Evolutionary conservation across 768 basidiomycete species (phyloP).

Genomic region (Coprinopsis marcescibilis): DNA sequence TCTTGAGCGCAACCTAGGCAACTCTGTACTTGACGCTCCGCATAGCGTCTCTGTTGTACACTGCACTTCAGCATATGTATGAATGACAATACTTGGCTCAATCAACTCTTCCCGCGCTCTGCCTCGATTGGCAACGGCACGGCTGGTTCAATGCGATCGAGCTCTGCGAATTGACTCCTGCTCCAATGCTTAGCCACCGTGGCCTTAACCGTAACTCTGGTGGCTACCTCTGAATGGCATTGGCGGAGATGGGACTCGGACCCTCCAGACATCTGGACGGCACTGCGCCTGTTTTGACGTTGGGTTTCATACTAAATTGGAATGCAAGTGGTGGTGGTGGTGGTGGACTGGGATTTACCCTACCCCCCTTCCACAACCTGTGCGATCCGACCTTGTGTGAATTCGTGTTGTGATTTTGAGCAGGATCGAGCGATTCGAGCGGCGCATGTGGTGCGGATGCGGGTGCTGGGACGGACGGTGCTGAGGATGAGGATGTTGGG

Average conservation of each 20-base stretch:
- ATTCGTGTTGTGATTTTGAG: conserved; percentile 9
- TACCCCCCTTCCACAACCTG: conserved; percentile 6
- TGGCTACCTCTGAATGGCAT: too few relatives aligned
- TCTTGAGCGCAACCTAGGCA: too few relatives aligned
- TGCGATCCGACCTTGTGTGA: neutral
- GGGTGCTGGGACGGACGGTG: too few relatives aligned
- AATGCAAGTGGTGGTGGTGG: neutral
- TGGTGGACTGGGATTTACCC: neutral
- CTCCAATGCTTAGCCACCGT: neutral
- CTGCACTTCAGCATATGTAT: too few relatives aligned
- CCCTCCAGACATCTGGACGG: too few relatives aligned
- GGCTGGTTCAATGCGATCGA: neutral
- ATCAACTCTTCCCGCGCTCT: conserved; percentile 7
- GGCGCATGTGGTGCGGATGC: neutral
- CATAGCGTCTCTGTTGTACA: too few relatives aligned
- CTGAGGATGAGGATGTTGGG: neutral
- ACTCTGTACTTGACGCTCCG: too few relatives aligned
- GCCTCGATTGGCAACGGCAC: neutral
- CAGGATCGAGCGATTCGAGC: neutral
- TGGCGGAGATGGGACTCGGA: neutral
- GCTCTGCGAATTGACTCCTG: neutral
- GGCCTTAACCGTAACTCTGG: conserved; percentile 3
- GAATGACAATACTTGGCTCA: too few relatives aligned
- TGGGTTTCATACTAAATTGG: too few relatives aligned
- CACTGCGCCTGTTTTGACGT: neutral